Base-by-base conservation (phyloP, 202 grass and related monocot species). In the Panicum hallii region DNA sequence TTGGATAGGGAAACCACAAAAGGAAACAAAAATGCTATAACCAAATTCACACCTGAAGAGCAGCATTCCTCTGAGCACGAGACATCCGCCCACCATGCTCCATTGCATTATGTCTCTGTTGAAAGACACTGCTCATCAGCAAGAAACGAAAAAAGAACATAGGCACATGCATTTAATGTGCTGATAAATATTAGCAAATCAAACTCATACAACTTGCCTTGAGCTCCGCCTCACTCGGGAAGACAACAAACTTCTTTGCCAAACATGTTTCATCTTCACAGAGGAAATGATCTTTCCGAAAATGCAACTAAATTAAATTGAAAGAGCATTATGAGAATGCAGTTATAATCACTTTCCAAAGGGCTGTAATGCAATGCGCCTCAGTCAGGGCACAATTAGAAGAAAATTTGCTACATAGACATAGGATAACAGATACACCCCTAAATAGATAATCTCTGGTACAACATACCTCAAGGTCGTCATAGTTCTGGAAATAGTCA, bases 11-110 rank as follows among this genome's bases (percentile, higher is more conserved):
- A 63, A 28, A 60, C 46, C 9, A 79, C 23, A 62, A 61, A 73
- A 62, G 13, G 45, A 69, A 40, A 28, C 6, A 43, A 38, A 49
- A 49, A 78, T 54, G 11, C 30, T 41, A 26, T 30, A 78, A 80
- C 4, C 26, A 84, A 62, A 38, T 87, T 64, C 12, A 43, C 58
- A 96, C 97, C 91, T 92, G 91, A 83, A 96, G 88, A 75, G 93
- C 97, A 75, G 97, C 93, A 91, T 99, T 96, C 80, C 97, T 88
- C 87, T 95, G 93, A 38, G 97, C 66, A 76, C 93, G 97, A 82
- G 93, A 94, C 97, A 96, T 94, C 57, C 88, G 32, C 45, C 93
- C 91, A 5, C 91, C 93, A 77, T 99, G 97, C 84, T 94, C 97
- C 41, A 92, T 77, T 44, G 93, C 82, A 96, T 99, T 96, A 92